Base-by-base conservation (phyloP, 345 rosid genomes). In the Isatis tinctoria region DNA sequence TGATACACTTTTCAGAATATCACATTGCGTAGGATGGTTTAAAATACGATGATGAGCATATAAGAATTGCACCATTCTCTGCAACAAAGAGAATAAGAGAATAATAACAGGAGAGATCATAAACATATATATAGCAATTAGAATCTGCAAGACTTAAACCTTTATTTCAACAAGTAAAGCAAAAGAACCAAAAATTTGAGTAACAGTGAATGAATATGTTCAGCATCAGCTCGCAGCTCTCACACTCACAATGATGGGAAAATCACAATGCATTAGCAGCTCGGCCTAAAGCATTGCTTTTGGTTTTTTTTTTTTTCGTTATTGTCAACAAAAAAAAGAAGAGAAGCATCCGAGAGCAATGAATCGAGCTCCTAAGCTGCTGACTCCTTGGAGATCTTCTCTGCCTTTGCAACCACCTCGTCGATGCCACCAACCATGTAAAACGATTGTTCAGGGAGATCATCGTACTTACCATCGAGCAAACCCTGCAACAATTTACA, bases 341-440 rank as follows among this genome's bases (percentile, higher is more conserved):
- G 57, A 18, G 28, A 35, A 3, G 26, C 66, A 35, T 14, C 5
- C 3, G 20, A 16, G 61, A 32, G 59, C 60, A 58, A 43, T 14
- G 30, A 30, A 49, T 28, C 12, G 49, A 48, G 28, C 51, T 5
- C 72, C 26, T 77, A 77, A 49, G 81, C 80, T 39, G 80, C 77
- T 33, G 81, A 4, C 43, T 77, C 80, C 68, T 64, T 77, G 3
- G 80, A 16, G 47, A 78, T 78, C 64, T 75, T 80, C 83, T 75
- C 77, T 20, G 80, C 83, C 48, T 84, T 86, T 9, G 87, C 81
- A 71, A 86, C 76, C 18, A 82, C 90, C 49, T 85, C 87, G 2
- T 85, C 83, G 6, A 87, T 83, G 28, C 88, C 87, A 8, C 87
- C 87, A 44, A 87, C 88, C 91, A 87, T 87, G 75, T 87, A 87